A percentile compares a stretch with the other conserved stretches of the same genome.
phyloP scores from a whole-genome alignment of 1,139 yeast species.

The Barnettozyma hawaiiensis region DNA sequence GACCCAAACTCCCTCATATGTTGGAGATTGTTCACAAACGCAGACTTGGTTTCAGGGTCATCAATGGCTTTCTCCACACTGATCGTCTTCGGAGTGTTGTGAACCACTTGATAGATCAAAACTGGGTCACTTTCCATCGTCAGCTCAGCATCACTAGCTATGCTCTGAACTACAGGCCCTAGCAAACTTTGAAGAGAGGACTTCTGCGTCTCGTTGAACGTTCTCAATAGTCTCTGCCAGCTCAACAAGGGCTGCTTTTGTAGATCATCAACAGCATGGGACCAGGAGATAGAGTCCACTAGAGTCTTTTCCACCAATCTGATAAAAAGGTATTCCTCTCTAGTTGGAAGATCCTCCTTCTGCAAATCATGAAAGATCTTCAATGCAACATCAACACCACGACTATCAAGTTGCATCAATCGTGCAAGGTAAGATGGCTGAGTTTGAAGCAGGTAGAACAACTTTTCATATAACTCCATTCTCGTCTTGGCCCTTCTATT shows the following conservation, averaged over 20 bases:
- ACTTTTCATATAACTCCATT: conserved; percentile 53
- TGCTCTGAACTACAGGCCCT: conserved; percentile 42
- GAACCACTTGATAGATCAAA: conserved; percentile 44
- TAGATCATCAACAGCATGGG: conserved; percentile 20
- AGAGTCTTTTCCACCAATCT: conserved; percentile 54
- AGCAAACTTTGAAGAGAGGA: conserved; percentile 48
- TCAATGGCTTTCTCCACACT: conserved; percentile 71
- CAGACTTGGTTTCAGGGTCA: conserved; percentile 61
- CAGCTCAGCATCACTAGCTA: conserved; percentile 42
- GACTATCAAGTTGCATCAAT: conserved; percentile 34
- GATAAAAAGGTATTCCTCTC: conserved; percentile 74
- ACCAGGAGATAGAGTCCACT: conserved; percentile 28
- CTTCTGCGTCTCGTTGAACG: conserved; percentile 58
- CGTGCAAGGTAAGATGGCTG: conserved; percentile 70
- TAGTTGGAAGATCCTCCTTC: conserved; percentile 26
- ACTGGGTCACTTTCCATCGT: conserved; percentile 82
- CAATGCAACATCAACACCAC: conserved; percentile 23
- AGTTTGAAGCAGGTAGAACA: conserved; percentile 80
- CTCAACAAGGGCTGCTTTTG: conserved; percentile 17
- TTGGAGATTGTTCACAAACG: conserved; percentile 71
- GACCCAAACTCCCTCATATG: conserved; percentile 66
- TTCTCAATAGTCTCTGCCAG: conserved; percentile 48
- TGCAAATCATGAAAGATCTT: conserved; percentile 22
- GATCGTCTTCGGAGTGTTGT: conserved; percentile 39
- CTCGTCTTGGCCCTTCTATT: conserved; percentile 26